Percentiles rank a stretch among this genome's conserved stretches.
phyloP scores from a whole-genome alignment of 2,329 filamentous ascomycete species.

The Helotiales sp. region DNA sequence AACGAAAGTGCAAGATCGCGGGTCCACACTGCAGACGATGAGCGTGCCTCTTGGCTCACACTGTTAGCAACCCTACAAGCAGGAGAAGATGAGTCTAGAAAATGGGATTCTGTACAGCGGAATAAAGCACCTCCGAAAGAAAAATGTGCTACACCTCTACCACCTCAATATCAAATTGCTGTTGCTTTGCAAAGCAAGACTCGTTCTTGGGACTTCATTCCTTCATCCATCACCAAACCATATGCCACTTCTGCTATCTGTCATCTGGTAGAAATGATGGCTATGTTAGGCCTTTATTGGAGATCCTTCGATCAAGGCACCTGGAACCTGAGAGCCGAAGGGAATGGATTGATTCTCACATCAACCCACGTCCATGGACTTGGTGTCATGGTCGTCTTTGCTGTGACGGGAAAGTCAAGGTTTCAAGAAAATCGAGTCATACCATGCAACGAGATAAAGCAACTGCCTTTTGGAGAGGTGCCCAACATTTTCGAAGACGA shows the following conservation, averaged over 20 bases:
- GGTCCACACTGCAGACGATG: constrained; percentile 57
- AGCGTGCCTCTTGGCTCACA: constrained; percentile 54
- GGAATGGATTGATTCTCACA: constrained; percentile 38
- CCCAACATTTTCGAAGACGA: constrained; percentile 54
- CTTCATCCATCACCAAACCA: constrained; percentile 37
- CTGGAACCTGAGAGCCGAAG: constrained; percentile 48
- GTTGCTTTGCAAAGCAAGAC: constrained; percentile 35
- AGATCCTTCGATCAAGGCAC: constrained; percentile 54
- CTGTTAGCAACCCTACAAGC: constrained; percentile 50
- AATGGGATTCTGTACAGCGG: constrained; percentile 38
- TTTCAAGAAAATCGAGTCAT: constrained; percentile 54
- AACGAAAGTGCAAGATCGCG: constrained; percentile 17
- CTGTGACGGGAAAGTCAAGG: constrained; percentile 47
- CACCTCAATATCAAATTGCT: constrained; percentile 26
- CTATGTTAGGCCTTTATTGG: constrained; percentile 53
- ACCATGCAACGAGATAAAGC: constrained; percentile 53
- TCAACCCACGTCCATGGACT: constrained; percentile 44
- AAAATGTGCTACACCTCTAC: background rate
- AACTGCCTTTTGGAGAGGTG: constrained; percentile 55
- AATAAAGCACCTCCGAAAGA: constrained; percentile 9
- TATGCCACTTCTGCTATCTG: constrained; percentile 38
- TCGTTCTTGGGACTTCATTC: constrained; percentile 41
- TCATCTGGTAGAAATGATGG: constrained; percentile 38
- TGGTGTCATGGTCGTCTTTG: constrained; percentile 55
- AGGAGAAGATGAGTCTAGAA: constrained; percentile 49